phyloP scores from a whole-genome alignment of 2,329 filamentous ascomycete genomes.

The Stachybotrys chartarum region DNA sequence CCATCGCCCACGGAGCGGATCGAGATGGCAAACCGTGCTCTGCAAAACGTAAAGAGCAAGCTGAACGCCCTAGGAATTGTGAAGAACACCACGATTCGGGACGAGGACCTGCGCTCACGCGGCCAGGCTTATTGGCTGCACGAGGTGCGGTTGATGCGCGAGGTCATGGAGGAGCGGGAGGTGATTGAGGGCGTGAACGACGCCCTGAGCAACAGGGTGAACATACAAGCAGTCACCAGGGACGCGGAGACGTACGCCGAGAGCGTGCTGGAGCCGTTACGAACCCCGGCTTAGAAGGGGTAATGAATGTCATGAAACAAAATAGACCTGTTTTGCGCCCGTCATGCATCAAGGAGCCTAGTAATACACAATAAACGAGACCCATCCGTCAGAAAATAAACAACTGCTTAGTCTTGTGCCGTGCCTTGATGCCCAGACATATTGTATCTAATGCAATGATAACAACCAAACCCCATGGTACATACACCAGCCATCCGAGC shows the following conservation, averaged over 20 bases:
- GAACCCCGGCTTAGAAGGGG: neutral
- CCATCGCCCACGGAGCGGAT: slow-evolving; percentile 59
- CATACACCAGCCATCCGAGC: neutral
- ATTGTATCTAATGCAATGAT: neutral
- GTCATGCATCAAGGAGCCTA: slow-evolving; percentile 8
- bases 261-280: slow-evolving; percentile 29
- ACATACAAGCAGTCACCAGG: slow-evolving; percentile 51
- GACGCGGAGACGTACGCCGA: slow-evolving; percentile 58
- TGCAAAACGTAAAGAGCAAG: slow-evolving; percentile 57
- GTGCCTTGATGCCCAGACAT: slow-evolving; percentile 5
- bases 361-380: slow-evolving; percentile 15
- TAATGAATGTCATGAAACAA: neutral
- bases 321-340: slow-evolving; percentile 5
- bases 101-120: slow-evolving; percentile 60
- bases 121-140: slow-evolving; percentile 72
- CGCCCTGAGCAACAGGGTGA: slow-evolving; percentile 56
- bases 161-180: slow-evolving; percentile 72
- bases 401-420: slow-evolving; percentile 6
- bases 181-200: slow-evolving; percentile 65
- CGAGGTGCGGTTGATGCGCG: slow-evolving; percentile 64
- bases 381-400: neutral
- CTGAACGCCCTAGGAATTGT: slow-evolving; percentile 68
- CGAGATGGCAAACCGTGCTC: slow-evolving; percentile 45
- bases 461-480: neutral
- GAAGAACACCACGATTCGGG: slow-evolving; percentile 71